Percentiles rank a stretch among this genome's conserved stretches.
These are phyloP conservation scores for Cymbidium sinense DNA, from an alignment of 106 monocot genomes.

Conservation along the genomic window DNA sequence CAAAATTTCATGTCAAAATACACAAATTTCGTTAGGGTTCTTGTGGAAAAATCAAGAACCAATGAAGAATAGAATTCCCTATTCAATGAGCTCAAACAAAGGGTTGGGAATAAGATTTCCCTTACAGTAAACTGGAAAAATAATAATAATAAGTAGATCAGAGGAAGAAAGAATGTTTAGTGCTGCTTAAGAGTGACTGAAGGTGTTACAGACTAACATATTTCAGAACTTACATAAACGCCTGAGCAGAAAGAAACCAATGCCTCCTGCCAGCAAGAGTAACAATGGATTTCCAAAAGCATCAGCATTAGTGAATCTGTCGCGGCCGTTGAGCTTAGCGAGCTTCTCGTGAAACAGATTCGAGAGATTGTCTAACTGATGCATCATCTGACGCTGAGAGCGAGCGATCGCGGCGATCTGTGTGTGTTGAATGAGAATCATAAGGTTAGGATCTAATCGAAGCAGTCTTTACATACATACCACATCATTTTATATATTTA, in stretches of 20 bases:
- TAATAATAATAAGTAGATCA: background rate
- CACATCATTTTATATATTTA: too few species aligned
- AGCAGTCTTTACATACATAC: too few species aligned
- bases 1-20: background rate
- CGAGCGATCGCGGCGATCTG: slow-evolving; percentile 47
- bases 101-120: background rate
- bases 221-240: slow-evolving; percentile 35
- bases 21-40: slow-evolving; percentile 5
- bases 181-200: background rate
- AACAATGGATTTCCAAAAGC: slow-evolving; percentile 32
- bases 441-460: background rate
- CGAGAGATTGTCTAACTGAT: slow-evolving; percentile 70
- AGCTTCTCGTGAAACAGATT: slow-evolving; percentile 58
- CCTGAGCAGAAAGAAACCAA: slow-evolving; percentile 50
- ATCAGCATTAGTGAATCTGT: slow-evolving; percentile 31
- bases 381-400: slow-evolving; percentile 75
- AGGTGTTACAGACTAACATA: background rate
- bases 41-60: slow-evolving; percentile 13
- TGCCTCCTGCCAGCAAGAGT: slow-evolving; percentile 41
- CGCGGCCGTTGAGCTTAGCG: slow-evolving; percentile 13
- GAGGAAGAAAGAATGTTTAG: background rate
- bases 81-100: background rate
- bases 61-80: background rate
- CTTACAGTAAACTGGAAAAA: background rate
- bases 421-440: background rate